Evolutionary conservation across 2,329 filamentous ascomycete species (phyloP).

Genomic region (Claviceps sp.): DNA sequence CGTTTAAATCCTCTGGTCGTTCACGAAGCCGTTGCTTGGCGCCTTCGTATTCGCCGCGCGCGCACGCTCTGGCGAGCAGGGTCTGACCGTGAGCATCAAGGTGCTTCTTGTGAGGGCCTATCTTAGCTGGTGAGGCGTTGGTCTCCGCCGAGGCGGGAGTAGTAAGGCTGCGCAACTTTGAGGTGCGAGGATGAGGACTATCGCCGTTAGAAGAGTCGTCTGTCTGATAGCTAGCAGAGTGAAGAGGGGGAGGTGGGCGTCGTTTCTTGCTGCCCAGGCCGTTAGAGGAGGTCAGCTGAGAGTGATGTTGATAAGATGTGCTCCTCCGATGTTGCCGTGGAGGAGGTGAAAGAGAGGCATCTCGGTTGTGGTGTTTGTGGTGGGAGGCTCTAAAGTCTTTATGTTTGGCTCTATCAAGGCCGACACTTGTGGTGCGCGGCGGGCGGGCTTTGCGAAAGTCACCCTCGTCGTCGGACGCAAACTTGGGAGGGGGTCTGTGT

Average conservation of each 20-base stretch:
- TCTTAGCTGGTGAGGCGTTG: slow-evolving; percentile 53
- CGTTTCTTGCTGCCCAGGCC: slow-evolving; percentile 47
- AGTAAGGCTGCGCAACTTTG: slow-evolving; percentile 41
- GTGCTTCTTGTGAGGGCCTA: slow-evolving; percentile 67
- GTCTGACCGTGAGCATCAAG: slow-evolving; percentile 90
- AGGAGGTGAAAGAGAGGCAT: slow-evolving; percentile 46
- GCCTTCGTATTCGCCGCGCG: slow-evolving; percentile 66
- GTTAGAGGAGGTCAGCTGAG: slow-evolving; percentile 33
- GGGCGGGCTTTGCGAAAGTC: slow-evolving; percentile 41
- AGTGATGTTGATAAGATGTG: slow-evolving; percentile 47
- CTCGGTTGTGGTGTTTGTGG: slow-evolving; percentile 19
- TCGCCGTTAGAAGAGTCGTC: slow-evolving; percentile 52
- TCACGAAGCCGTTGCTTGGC: slow-evolving; percentile 65
- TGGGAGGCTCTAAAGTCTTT: slow-evolving; percentile 21
- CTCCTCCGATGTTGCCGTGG: slow-evolving; percentile 47
- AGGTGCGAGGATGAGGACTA: slow-evolving; percentile 44
- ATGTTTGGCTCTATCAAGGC: slow-evolving; percentile 21
- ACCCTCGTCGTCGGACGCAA: slow-evolving; percentile 44
- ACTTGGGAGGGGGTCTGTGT: slow-evolving; percentile 36
- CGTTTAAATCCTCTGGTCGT: slow-evolving; percentile 75
- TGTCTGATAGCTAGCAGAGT: slow-evolving; percentile 51
- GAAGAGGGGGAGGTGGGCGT: slow-evolving; percentile 46
- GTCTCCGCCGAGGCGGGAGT: slow-evolving; percentile 44
- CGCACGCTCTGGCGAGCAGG: slow-evolving; percentile 76
- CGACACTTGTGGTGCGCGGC: slow-evolving; percentile 34